Evolutionary conservation across 164 flowering plant genomes (phyloP).

Genomic region (Amborella trichopoda): DNA sequence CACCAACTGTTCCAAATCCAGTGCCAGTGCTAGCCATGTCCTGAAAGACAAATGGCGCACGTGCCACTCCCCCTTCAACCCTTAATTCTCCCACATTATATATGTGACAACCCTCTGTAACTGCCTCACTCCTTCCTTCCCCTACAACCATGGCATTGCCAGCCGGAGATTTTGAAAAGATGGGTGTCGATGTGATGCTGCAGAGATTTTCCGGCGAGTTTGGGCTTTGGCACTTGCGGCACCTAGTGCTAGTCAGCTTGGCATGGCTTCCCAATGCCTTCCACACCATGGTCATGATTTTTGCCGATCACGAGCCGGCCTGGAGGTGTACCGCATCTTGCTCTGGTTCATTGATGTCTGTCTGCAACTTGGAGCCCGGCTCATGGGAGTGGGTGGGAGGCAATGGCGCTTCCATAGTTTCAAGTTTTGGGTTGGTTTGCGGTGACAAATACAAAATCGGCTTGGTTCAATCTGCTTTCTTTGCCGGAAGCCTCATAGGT

Average conservation of each 20-base stretch:
- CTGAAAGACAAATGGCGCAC: no score
- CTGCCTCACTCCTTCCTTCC: no score
- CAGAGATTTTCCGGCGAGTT: neutral
- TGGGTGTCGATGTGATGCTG: neutral
- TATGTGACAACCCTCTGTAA: no score
- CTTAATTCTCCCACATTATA: no score
- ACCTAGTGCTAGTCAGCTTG: neutral
- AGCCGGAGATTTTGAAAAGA: no score
- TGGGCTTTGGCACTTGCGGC: neutral
- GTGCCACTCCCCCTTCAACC: no score
- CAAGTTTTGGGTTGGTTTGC: slow-evolving; percentile 73
- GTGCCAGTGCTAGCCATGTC: no score
- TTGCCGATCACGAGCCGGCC: neutral
- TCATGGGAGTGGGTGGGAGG: slow-evolving; percentile 87
- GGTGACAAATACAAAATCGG: slow-evolving; percentile 75
- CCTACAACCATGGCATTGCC: no score
- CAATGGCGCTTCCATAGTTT: slow-evolving; percentile 45
- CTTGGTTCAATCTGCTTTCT: slow-evolving; percentile 72
- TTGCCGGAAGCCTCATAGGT: slow-evolving; percentile 89
- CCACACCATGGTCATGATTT: neutral
- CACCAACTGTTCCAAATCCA: no score
- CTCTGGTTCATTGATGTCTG: slow-evolving; percentile 5
- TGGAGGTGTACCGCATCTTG: no score
- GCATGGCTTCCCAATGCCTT: neutral
- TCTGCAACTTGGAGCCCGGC: slow-evolving; percentile 45